Percentiles rank a stretch among this genome's conserved stretches.
These are phyloP conservation scores for Petrea volubilis DNA, from an alignment of 257 asterid species.

Conservation along the genomic window DNA sequence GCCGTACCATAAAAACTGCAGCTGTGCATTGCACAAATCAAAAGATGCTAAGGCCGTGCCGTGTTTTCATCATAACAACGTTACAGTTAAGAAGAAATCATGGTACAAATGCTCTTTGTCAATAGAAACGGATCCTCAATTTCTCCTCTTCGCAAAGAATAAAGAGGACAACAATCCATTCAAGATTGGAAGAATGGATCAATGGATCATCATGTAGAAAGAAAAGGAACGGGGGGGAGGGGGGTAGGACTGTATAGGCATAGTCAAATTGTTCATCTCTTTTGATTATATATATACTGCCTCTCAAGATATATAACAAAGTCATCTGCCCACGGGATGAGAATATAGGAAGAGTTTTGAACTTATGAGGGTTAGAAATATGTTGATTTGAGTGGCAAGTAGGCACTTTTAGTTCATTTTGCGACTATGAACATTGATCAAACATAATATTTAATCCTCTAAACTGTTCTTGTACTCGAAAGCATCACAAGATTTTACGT, in stretches of 20 bases:
- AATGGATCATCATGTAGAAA: too few relatives aligned
- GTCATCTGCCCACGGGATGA: background rate
- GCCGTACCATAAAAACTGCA: slow-evolving; percentile 50
- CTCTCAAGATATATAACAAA: background rate
- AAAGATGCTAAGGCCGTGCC: background rate
- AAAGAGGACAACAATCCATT: slow-evolving; percentile 11
- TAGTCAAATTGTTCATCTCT: background rate
- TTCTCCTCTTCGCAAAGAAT: slow-evolving; percentile 10
- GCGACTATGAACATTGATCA: too few relatives aligned
- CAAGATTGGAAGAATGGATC: too few relatives aligned
- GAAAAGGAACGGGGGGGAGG: slow-evolving; percentile 33
- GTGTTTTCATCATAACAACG: slow-evolving; percentile 27
- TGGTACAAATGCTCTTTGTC: slow-evolving; percentile 33
- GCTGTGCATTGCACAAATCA: slow-evolving; percentile 40
- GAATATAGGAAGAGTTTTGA: too few relatives aligned
- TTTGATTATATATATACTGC: background rate
- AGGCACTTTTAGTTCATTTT: too few relatives aligned
- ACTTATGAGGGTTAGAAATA: too few relatives aligned
- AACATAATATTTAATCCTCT: too few relatives aligned
- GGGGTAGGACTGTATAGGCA: background rate
- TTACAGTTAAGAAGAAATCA: slow-evolving; percentile 22
- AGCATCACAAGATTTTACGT: too few relatives aligned
- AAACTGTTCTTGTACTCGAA: too few relatives aligned
- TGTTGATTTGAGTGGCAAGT: too few relatives aligned
- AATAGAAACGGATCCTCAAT: background rate